Conservation (phyloP, 2,329 filamentous ascomycete species). For the Canariomyces notabilis region DNA sequence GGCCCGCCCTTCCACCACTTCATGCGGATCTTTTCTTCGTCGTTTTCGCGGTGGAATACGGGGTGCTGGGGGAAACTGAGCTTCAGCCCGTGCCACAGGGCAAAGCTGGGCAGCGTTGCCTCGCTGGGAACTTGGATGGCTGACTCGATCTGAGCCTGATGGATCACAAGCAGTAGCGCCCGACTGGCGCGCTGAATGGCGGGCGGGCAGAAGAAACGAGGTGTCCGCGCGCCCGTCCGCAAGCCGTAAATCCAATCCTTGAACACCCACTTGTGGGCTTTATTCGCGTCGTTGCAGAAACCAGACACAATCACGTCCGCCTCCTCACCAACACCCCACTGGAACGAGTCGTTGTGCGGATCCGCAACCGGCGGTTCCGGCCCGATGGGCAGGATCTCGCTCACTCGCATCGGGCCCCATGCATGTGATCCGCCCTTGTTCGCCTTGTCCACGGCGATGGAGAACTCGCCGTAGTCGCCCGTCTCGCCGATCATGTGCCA, state of each 20-base stretch:
- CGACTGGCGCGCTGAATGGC: slow-evolving; percentile 33
- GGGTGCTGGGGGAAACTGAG: slow-evolving; percentile 34
- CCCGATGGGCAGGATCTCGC: slow-evolving; percentile 29
- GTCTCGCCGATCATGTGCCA: slow-evolving; percentile 51
- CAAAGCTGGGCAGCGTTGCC: slow-evolving; percentile 33
- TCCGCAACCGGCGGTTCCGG: slow-evolving; percentile 26
- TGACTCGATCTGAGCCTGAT: slow-evolving; percentile 30
- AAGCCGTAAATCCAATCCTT: slow-evolving; percentile 30
- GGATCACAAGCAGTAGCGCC: slow-evolving; percentile 29
- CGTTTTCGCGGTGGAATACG: slow-evolving; percentile 27
- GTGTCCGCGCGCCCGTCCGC: slow-evolving; percentile 22
- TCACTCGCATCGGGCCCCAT: slow-evolving; percentile 30
- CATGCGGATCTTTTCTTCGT: slow-evolving; percentile 22
- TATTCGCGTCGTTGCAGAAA: slow-evolving; percentile 25
- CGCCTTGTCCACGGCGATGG: slow-evolving; percentile 25
- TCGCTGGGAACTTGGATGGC: slow-evolving; percentile 32
- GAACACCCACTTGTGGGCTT: slow-evolving; percentile 30
- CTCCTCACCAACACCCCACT: slow-evolving; percentile 33
- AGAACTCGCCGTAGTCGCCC: slow-evolving; percentile 43
- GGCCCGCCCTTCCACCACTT: slow-evolving; percentile 30
- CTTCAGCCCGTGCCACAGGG: slow-evolving; percentile 37
- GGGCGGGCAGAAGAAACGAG: slow-evolving; percentile 34
- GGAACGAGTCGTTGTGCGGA: slow-evolving; percentile 26
- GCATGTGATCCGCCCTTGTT: slow-evolving; percentile 27
- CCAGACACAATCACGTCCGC: slow-evolving; percentile 30